Evolutionary conservation across 192 early-diverging fungal species (phyloP).

Genomic region (Diversispora eburnea): DNA sequence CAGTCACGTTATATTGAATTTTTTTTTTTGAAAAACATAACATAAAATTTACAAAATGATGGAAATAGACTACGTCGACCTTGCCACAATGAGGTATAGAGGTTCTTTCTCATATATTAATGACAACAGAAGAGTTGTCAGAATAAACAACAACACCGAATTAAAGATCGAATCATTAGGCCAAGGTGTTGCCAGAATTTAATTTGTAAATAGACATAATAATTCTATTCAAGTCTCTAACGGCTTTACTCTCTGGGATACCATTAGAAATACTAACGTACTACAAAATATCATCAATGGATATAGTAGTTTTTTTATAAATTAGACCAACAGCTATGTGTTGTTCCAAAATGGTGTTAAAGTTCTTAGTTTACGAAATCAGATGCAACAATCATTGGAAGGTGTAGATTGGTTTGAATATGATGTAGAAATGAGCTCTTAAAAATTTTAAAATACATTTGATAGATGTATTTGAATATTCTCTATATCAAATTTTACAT

Average conservation of each 20-base stretch:
- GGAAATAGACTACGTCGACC: background rate
- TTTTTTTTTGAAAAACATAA: too few relatives aligned
- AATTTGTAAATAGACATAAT: background rate
- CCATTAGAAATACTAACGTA: background rate
- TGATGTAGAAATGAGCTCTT: background rate
- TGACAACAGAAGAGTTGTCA: slow-evolving; percentile 11
- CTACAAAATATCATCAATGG: background rate
- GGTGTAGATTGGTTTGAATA: slow-evolving; percentile 9
- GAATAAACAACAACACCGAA: background rate
- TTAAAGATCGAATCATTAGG: slow-evolving; percentile 1
- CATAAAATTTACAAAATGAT: too few relatives aligned
- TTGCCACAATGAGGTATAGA: background rate
- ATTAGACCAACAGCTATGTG: background rate
- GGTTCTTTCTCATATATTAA: slow-evolving; percentile 1
- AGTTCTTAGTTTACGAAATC: background rate
- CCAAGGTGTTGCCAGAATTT: background rate
- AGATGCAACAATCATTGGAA: slow-evolving; percentile 1
- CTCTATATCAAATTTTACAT: background rate
- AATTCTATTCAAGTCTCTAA: background rate
- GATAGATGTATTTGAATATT: background rate
- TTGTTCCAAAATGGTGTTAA: slow-evolving; percentile 1
- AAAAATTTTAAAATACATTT: background rate
- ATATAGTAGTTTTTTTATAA: background rate
- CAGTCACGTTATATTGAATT: too few relatives aligned
- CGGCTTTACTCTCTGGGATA: background rate